Evolutionary conservation across 2,329 filamentous ascomycete species (phyloP), one percentile per base, ranked within the genome.

Genomic region (Aureobasidium sp.): DNA sequence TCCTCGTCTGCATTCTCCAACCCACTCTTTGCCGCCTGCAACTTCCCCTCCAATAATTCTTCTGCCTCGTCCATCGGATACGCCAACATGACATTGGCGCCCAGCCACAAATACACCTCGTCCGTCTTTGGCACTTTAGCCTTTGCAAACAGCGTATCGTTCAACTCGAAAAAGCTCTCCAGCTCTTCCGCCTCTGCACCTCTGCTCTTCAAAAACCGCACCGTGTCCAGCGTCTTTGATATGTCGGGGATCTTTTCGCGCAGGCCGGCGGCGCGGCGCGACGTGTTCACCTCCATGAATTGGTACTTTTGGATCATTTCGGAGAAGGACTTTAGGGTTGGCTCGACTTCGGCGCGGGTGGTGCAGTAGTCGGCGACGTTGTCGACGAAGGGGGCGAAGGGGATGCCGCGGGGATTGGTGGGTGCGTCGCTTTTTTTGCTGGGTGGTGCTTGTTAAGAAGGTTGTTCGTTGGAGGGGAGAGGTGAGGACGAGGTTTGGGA

Each of bases 271-370:
- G 89, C 87, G 52, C 94, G 85, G 66, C 91, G 84, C 75, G 96
- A 88, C 63, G 94, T 89, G 76, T 96, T 97, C 73, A 88, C 81
- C 78, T 97, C 91, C 94, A 99, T 99, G 78, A 97, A 99, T 76
- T 97, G 94, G 79, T 99, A 99, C 82, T 99, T 99, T 69, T 89
- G 90, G 67, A 95, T 95, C 90, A 95, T 94, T 79, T 95, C 90
- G 73, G 93, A 90, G 74, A 95, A 95, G 74, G 83, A 91, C 72
- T 88, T 87, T 71, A 95, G 80, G 17, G 89, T 92, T 49, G 82
- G 80, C 73, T 95, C 90, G 68, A 94, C 90, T 71, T 95, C 89
- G 41, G 84, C 84, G 61, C 89, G 84, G 45, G 88, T 85, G 48
- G 88, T 81, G 63, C 94, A 87, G 79, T 93, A 95, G 77, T 95